Base-by-base conservation (phyloP, 192 early-diverging fungal species). In the Neocallimastix lanati region DNA sequence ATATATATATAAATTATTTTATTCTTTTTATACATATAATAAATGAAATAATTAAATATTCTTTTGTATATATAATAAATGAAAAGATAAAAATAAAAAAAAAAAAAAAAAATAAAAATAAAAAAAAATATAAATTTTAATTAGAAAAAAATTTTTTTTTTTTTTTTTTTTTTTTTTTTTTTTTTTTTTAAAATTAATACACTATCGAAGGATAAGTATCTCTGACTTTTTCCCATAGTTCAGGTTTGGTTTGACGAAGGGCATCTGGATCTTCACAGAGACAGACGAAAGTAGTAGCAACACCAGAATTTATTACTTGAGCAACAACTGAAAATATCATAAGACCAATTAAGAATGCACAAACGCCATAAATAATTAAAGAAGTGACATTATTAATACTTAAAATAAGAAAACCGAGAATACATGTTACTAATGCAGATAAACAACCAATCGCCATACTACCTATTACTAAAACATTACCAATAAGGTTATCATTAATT, bases 261-360 rank as follows among this genome's bases (percentile, higher is more conserved):
- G 92, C 91, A 13, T 88, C 85, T 9, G 93, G 94, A 80, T 95
- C 93, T 81, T 93, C 93, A 13, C 91, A 92, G 30, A 99, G 80
- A 81, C 96, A 97, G 2, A 99, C 96, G 88, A 96, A 98, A 0
- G 96, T 96, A 11, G 96, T 93, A 0, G 93, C 87, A 3, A 91
- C 90, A 27, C 94, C 96, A 78, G 90, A 92, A 78, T 93, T 89
- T 50, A 99, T 92, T 76, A 95, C 94, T 78, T 90, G 91, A 37
- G 89, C 86, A 38, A 96, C 83, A 29, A 94, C 85, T 50, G 87
- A 90, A 81, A 98, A 96, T 88, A 95, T 91, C 76, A 90, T 88
- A 28, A 90, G 83, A 15, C 95, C 97, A 76, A 97, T 84, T 67
- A 99, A 86, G 67, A 96, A 91, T 79, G 88, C 88, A 5, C 92